Conservation (phyloP, 768 basidiomycete species). For the Tubosaeta sp. region DNA sequence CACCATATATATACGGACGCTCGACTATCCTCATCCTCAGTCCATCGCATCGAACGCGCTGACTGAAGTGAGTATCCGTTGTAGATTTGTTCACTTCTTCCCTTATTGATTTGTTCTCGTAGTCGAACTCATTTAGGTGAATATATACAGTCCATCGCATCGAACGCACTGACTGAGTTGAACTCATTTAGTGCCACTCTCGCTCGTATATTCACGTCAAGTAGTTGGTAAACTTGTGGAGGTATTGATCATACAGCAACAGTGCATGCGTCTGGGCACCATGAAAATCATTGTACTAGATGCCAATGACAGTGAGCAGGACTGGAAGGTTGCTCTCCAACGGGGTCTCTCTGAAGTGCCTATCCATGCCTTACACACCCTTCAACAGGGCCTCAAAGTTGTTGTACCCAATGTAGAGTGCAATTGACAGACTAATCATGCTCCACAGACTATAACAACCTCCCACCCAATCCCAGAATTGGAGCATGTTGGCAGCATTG, state of each 20-base stretch:
- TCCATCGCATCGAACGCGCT: too few relatives aligned
- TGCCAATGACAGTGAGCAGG: conserved; percentile 79
- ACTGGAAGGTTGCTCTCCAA: conserved; percentile 91
- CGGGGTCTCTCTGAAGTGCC: conserved; percentile 87
- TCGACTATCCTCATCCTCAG: too few relatives aligned
- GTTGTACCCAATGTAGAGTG: conserved; percentile 87
- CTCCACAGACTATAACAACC: conserved; percentile 98
- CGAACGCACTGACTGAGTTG: too few relatives aligned
- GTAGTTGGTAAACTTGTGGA: conserved; percentile 97
- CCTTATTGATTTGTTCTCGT: too few relatives aligned
- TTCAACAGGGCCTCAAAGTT: conserved; percentile 87
- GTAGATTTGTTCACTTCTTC: too few relatives aligned
- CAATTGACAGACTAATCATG: conserved; percentile 94
- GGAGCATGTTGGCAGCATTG: conserved; percentile 91
- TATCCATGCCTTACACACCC: conserved; percentile 97
- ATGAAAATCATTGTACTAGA: conserved; percentile 99
- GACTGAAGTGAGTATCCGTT: too few relatives aligned
- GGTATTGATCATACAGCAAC: conserved; percentile 97
- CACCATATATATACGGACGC: too few relatives aligned
- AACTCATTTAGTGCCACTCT: too few relatives aligned
- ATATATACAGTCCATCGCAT: too few relatives aligned
- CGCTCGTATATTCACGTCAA: too few relatives aligned
- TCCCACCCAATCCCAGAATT: conserved; percentile 99
- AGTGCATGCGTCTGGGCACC: conserved; percentile 93
- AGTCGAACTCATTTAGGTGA: too few relatives aligned